Evolutionary conservation across 148 eudicot genomes (phyloP).

Genomic region (Camellia japonica): DNA sequence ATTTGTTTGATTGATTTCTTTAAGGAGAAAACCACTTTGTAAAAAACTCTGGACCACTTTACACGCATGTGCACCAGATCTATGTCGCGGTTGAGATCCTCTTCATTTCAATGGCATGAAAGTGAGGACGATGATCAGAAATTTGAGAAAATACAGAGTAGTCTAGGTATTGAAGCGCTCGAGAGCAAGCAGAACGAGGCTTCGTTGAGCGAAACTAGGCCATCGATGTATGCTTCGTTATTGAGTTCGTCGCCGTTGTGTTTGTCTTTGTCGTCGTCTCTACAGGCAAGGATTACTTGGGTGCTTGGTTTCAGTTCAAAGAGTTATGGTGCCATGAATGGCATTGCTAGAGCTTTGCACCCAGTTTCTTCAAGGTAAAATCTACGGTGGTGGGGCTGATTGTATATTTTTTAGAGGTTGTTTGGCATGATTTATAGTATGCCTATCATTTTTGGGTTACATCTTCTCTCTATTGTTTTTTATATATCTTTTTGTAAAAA

Average conservation of each 20-base stretch:
- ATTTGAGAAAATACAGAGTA: not conserved
- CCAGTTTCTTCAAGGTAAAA: constrained; percentile 78
- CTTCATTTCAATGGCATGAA: constrained; percentile 35
- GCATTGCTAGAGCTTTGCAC: constrained; percentile 67
- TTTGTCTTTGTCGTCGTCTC: constrained; percentile 45
- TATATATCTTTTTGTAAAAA: too few species aligned
- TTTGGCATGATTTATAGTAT: too few species aligned
- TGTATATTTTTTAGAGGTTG: too few species aligned
- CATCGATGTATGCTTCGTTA: constrained; percentile 56
- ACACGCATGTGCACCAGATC: constrained; percentile 42
- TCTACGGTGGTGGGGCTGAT: too few species aligned
- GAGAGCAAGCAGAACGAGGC: constrained; percentile 8
- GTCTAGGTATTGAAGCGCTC: not conserved
- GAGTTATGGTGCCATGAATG: constrained; percentile 71
- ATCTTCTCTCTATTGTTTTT: too few species aligned
- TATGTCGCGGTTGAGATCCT: constrained; percentile 57
- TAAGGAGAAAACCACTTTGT: too few species aligned
- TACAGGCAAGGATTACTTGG: constrained; percentile 85
- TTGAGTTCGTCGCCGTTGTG: constrained; percentile 27
- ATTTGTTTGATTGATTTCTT: too few species aligned
- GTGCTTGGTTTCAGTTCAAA: constrained; percentile 76
- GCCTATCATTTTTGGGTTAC: too few species aligned
- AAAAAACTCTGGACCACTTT: too few species aligned
- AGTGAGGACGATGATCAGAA: not conserved
- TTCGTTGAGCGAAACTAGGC: constrained; percentile 33